Evolutionary conservation across 148 eudicot species (phyloP).

Genomic region (Simmondsia chinensis): DNA sequence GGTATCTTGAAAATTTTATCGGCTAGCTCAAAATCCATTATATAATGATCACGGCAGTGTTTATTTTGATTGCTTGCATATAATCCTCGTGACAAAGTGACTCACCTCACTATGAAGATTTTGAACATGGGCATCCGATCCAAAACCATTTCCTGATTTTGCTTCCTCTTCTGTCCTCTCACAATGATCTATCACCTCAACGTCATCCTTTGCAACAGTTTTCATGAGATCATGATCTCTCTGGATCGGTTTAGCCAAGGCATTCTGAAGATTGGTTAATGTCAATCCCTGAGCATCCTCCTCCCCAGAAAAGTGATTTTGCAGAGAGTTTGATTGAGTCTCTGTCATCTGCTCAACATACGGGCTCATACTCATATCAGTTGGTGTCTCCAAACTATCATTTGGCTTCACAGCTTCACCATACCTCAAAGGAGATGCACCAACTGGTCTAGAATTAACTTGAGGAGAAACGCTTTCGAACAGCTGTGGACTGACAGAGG

Average conservation of each 20-base stretch:
- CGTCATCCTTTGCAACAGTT: slow-evolving; percentile 16
- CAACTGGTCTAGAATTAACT: slow-evolving; percentile 22
- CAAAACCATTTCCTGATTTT: slow-evolving; percentile 7
- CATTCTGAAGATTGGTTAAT: slow-evolving; percentile 6
- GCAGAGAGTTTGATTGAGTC: neutral
- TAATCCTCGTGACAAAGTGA: slow-evolving; percentile 36
- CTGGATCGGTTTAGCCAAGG: slow-evolving; percentile 16
- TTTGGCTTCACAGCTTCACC: slow-evolving; percentile 20
- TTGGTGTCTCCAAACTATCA: slow-evolving; percentile 3
- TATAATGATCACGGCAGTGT: no score
- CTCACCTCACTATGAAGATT: slow-evolving; percentile 43
- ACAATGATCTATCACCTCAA: slow-evolving; percentile 17
- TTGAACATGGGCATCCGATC: slow-evolving; percentile 19
- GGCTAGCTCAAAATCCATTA: no score
- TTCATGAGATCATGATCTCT: slow-evolving; percentile 20
- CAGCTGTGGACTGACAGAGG: slow-evolving; percentile 48
- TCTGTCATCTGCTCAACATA: slow-evolving; percentile 3
- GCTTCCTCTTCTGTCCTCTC: slow-evolving; percentile 13
- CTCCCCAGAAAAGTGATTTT: slow-evolving; percentile 6
- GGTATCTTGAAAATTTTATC: no score
- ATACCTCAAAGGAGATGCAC: slow-evolving; percentile 23
- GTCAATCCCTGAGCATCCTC: slow-evolving; percentile 3
- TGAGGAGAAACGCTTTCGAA: slow-evolving; percentile 37
- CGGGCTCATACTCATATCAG: slow-evolving; percentile 9
- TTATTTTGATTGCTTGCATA: no score